These are phyloP conservation scores for Coffea canephora DNA, from an alignment of 257 asterid species.

Conservation along the genomic window DNA sequence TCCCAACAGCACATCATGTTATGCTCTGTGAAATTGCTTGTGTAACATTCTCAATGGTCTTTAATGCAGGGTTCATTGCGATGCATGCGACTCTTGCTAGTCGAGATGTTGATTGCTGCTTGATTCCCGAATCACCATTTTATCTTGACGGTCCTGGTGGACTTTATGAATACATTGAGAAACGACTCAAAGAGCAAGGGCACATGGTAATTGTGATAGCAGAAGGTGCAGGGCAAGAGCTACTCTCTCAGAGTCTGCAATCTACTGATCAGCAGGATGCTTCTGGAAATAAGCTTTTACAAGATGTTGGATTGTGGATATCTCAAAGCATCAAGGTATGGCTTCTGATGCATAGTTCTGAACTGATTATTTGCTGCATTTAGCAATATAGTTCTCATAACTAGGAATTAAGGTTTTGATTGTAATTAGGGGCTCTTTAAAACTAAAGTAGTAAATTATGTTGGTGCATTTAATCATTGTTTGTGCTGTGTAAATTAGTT, in stretches of 20 bases:
- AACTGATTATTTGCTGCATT: too few species aligned
- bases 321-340: constrained; percentile 76
- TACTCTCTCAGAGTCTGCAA: constrained; percentile 55
- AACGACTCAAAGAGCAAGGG: constrained; percentile 66
- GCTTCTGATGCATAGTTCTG: not conserved
- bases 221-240: constrained; percentile 95
- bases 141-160: constrained; percentile 83
- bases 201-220: constrained; percentile 96
- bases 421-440: not conserved
- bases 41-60: not conserved
- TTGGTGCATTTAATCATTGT: not conserved
- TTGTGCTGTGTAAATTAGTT: not conserved
- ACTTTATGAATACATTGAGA: constrained; percentile 73
- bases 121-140: constrained; percentile 93
- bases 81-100: constrained; percentile 96
- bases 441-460: not conserved
- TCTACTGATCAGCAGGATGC: constrained; percentile 52
- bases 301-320: constrained; percentile 88
- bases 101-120: constrained; percentile 93
- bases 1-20: not conserved
- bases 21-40: not conserved
- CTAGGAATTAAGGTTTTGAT: not conserved
- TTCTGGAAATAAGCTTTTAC: constrained; percentile 79
- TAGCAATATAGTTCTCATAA: too few species aligned
- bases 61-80: constrained; percentile 72